Evolutionary conservation across 2,329 filamentous ascomycete species (phyloP).

Genomic region (Domatiomyces catenatus): DNA sequence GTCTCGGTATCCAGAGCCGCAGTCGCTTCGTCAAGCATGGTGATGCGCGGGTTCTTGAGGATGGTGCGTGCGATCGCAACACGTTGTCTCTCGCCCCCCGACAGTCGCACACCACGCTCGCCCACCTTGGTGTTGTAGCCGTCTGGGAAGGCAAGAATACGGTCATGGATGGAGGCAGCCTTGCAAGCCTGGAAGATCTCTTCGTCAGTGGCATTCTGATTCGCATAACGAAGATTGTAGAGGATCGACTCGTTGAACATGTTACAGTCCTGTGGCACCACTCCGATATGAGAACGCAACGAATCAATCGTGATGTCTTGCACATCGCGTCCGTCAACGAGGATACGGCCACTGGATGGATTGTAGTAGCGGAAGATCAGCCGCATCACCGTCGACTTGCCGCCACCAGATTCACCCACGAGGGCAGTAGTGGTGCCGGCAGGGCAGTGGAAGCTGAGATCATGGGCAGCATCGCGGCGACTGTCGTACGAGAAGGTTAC

Average conservation of each 20-base stretch:
- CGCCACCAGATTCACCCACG: conserved; percentile 90
- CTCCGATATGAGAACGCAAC: conserved; percentile 77
- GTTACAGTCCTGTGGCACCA: conserved; percentile 92
- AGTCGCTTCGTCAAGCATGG: conserved; percentile 85
- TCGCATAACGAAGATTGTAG: conserved; percentile 88
- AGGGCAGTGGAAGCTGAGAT: conserved; percentile 67
- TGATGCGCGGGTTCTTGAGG: conserved; percentile 78
- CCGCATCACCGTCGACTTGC: conserved; percentile 92
- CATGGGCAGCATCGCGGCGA: conserved; percentile 68
- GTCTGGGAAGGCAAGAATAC: conserved; percentile 77
- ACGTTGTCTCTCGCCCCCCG: conserved; percentile 83
- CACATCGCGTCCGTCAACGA: conserved; percentile 71
- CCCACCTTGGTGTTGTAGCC: conserved; percentile 81
- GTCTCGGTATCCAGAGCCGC: conserved; percentile 84
- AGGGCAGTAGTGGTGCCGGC: conserved; percentile 91
- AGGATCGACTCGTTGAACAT: conserved; percentile 88
- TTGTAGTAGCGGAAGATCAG: conserved; percentile 97
- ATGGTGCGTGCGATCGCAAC: conserved; percentile 89
- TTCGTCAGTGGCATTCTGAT: conserved; percentile 62
- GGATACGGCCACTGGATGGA: conserved; percentile 59
- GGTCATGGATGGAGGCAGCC: conserved; percentile 83
- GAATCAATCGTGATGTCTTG: conserved; percentile 83
- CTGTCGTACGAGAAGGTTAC: conserved; percentile 84
- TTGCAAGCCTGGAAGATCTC: conserved; percentile 68
- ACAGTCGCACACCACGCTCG: conserved; percentile 71